These are phyloP conservation scores for Paspalum notatum DNA, from an alignment of 176 grass and related monocot genomes.

Conservation along the genomic window DNA sequence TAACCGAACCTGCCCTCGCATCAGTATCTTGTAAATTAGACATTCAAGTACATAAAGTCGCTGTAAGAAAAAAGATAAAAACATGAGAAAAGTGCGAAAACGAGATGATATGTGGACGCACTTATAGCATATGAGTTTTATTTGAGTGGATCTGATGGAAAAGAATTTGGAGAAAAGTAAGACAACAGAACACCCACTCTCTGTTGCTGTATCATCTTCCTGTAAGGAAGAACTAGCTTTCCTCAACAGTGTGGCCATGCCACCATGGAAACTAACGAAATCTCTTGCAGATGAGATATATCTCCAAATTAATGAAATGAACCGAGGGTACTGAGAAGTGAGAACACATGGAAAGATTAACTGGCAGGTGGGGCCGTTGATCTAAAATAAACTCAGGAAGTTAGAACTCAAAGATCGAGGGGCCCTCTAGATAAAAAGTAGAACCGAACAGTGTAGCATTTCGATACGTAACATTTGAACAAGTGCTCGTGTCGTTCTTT, in stretches of 20 bases:
- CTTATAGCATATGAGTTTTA: background rate
- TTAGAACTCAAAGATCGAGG: slow-evolving; percentile 19
- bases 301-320: background rate
- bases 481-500: background rate
- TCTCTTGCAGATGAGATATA: slow-evolving; percentile 1
- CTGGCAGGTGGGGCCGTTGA: slow-evolving; percentile 12
- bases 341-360: background rate
- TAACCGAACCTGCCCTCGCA: slow-evolving; percentile 22
- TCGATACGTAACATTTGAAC: background rate
- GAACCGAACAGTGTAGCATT: background rate
- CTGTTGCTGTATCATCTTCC: too few species aligned
- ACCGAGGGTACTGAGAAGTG: too few species aligned
- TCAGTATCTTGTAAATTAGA: background rate
- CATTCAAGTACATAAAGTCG: slow-evolving; percentile 15
- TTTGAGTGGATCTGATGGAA: background rate
- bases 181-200: background rate
- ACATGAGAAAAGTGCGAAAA: background rate
- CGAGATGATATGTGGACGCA: background rate
- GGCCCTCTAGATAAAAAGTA: background rate
- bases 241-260: background rate
- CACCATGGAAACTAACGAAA: background rate
- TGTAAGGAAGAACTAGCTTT: background rate
- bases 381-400: slow-evolving; percentile 27
- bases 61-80: background rate
- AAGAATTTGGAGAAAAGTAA: background rate